Percentiles rank a stretch among this genome's conserved stretches.
Evolutionary conservation across 2,329 filamentous ascomycete genomes (phyloP).

Genomic region (Torrubiellomyces zombiae): DNA sequence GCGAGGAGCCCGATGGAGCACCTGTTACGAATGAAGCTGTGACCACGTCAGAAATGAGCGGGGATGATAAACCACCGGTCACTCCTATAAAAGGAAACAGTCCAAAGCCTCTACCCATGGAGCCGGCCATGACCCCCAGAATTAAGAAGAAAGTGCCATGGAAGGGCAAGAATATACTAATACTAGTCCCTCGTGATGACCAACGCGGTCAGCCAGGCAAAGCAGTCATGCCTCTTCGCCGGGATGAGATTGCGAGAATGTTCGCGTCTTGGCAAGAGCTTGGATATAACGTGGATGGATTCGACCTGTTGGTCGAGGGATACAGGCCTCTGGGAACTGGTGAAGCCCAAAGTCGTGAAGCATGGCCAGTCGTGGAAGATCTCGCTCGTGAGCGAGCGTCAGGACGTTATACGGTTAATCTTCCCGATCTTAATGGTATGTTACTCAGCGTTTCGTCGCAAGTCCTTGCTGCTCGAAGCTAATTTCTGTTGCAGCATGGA

Average conservation of each 20-base stretch:
- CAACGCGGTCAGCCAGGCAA: slow-evolving; percentile 42
- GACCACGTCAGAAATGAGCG: slow-evolving; percentile 12
- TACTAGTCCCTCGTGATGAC: slow-evolving; percentile 52
- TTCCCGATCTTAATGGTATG: slow-evolving; percentile 52
- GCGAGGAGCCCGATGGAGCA: too few species aligned
- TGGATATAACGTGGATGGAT: slow-evolving; percentile 53
- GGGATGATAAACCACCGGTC: slow-evolving; percentile 12
- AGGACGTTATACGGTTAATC: slow-evolving; percentile 40
- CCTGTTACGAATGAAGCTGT: too few species aligned
- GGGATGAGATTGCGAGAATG: slow-evolving; percentile 42
- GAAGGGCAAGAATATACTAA: slow-evolving; percentile 59
- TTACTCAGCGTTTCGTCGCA: not conserved
- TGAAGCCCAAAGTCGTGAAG: slow-evolving; percentile 46
- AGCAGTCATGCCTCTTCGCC: slow-evolving; percentile 34
- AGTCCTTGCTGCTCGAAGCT: slow-evolving; percentile 1
- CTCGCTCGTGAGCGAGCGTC: slow-evolving; percentile 36
- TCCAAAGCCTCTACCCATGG: slow-evolving; percentile 20
- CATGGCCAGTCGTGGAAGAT: slow-evolving; percentile 50
- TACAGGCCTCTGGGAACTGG: slow-evolving; percentile 19
- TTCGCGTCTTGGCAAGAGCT: slow-evolving; percentile 49
- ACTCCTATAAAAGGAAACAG: slow-evolving; percentile 19
- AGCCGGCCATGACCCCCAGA: slow-evolving; percentile 31
- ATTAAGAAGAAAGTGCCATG: slow-evolving; percentile 57
- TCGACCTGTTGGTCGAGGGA: slow-evolving; percentile 41
- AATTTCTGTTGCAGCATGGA: slow-evolving; percentile 31